Evolutionary conservation across 73 alveolate species (phyloP), one percentile per base, ranked within the genome.

Genomic region (Tetrahymena elliotti): DNA sequence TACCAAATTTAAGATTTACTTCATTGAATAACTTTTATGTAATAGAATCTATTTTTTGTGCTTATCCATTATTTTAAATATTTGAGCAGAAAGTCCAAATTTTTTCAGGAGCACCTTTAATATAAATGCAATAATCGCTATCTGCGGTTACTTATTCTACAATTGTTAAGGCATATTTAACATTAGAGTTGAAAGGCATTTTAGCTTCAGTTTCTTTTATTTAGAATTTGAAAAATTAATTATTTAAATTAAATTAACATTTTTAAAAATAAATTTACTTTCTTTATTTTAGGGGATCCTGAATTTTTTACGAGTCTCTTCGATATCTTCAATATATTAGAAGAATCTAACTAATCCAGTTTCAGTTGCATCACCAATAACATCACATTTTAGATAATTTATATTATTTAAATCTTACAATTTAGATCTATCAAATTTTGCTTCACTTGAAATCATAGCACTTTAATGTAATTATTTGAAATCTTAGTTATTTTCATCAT

Each of bases 21-120:
- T 94, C 96, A 41, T 96, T 84, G 41, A 97, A 96, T 31, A 68
- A 83, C n/a, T 96, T 35, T 38, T 92, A 38, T 33, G 93, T 88
- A 38, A 38, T 33, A 38, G 94, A 97, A 93, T 96, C 96, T 52
- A 95, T 94, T 10, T 84, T 93, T 94, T 88, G 53, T 40, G 96
- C 35, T 94, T 94, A 84, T 31, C 95, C 95, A 35, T 94, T 94
- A 12, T 84, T 83, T 41, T 84, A 35, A 33, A 94, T 52, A 36
- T 84, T 84, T 31, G 83, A 84, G 33, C 96, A 94, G 54, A 94
- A 94, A 52, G 93, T 94, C 96, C 96, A 96, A 33, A 98, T 97
- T 97, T 99, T 96, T 93, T 98, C 99, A 16, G 99, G 99, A 33
- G 99, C 99, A 7, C 99, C 99, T 83, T 98, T 98, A 97, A 98